These are phyloP conservation scores for Senna tora DNA, from an alignment of 306 rosid genomes.

Conservation along the genomic window DNA sequence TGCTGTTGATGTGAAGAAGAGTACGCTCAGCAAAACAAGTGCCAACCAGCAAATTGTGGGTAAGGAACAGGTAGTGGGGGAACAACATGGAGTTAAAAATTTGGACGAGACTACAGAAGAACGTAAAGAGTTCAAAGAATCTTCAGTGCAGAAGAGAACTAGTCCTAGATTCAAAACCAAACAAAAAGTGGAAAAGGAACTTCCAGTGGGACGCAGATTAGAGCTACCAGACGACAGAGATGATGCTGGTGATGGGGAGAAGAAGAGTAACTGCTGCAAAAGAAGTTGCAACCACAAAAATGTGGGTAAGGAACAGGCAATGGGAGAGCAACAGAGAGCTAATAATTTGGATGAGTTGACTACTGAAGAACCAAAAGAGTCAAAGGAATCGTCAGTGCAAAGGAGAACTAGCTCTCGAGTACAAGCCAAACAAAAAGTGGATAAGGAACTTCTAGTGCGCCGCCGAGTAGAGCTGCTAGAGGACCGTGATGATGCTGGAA, in stretches of 20 bases:
- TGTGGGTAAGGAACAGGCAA: neutral
- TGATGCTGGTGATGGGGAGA: neutral
- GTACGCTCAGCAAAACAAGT: neutral
- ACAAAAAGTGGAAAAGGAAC: neutral
- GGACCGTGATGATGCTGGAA: neutral
- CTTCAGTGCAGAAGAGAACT: neutral
- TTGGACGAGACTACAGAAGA: neutral
- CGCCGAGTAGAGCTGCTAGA: slow-evolving; percentile 17
- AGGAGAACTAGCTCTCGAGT: neutral
- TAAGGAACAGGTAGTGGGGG: neutral
- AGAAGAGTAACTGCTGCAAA: neutral
- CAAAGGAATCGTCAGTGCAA: neutral
- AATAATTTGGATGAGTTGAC: neutral
- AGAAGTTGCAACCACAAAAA: neutral
- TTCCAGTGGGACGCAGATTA: neutral
- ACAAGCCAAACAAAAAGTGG: neutral
- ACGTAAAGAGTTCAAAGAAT: neutral
- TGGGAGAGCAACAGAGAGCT: neutral
- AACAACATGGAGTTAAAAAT: neutral
- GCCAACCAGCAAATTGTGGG: neutral
- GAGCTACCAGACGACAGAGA: neutral
- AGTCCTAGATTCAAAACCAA: slow-evolving; percentile 9
- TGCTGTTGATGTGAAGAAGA: neutral
- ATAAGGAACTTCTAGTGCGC: slow-evolving; percentile 3
- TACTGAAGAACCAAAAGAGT: slow-evolving; percentile 6